These are phyloP conservation scores for Yamadazyma dendronema DNA, from an alignment of 1,139 yeast genomes.

Conservation along the genomic window DNA sequence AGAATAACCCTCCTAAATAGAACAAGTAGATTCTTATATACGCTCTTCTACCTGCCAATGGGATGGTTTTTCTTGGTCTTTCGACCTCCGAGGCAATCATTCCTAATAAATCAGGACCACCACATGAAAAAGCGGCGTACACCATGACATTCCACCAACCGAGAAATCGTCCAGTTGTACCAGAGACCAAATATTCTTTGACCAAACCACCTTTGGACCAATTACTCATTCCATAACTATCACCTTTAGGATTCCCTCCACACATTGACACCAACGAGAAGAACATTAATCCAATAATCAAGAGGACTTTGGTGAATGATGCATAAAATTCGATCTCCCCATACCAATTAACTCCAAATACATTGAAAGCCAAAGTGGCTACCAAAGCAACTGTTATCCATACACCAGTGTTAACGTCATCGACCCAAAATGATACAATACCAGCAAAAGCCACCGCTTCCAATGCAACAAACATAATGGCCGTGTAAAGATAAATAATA, in stretches of 20 bases:
- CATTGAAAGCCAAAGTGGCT: conserved; percentile 28
- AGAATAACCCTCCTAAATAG: conserved; percentile 39
- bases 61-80: conserved; percentile 32
- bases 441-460: conserved; percentile 38
- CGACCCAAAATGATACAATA: conserved; percentile 32
- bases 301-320: conserved; percentile 36
- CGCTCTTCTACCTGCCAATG: conserved; percentile 34
- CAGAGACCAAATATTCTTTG: conserved; percentile 29
- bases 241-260: conserved; percentile 35
- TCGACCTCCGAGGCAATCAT: conserved; percentile 34
- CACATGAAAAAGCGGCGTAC: conserved; percentile 41
- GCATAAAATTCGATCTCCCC: conserved; percentile 40
- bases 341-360: conserved; percentile 37
- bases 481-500: conserved; percentile 34
- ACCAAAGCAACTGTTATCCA: conserved; percentile 34
- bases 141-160: conserved; percentile 36
- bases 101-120: conserved; percentile 41
- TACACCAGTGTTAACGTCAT: conserved; percentile 36
- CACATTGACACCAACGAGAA: conserved; percentile 39
- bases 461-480: conserved; percentile 37
- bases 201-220: conserved; percentile 37
- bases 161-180: conserved; percentile 35
- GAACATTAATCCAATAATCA: conserved; percentile 39
- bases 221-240: conserved; percentile 39
- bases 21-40: conserved; percentile 33